Evolutionary conservation across 495 filamentous ascomycete genomes (phyloP), one percentile per base, ranked within the genome.

Genomic region (Collariella sp.): DNA sequence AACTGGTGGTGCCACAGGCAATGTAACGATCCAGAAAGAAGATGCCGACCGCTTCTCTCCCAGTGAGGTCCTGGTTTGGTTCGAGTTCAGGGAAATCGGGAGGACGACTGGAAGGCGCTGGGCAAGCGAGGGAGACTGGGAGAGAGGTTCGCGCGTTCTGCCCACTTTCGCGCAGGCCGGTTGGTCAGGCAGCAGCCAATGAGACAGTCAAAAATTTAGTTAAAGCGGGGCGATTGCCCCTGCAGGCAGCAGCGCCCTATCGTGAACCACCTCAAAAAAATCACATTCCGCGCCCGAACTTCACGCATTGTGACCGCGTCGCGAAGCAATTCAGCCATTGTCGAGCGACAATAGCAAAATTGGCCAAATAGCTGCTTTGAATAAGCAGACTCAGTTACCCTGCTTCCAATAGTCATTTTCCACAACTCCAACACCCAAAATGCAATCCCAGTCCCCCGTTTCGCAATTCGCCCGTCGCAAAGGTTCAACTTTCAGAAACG

Each of bases 211-310:
- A 1, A 6, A 24, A 11, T 20, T 1, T 0, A 7, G 2, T 16
- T 26, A 56, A 39, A 56, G 46, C 20, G 52, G 35, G 48, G 10
- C 35, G 1, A n/a, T 24, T 9, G 9, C 51, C 45, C 51, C 55
- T 53, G 59, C 59, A 68, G 65, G 65, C 65, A 68, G 49, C 65
- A 66, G 56, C 55, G 15, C 57, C 55, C 48, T 46, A 44, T 61
- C 54, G 57, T 55, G 59, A 66, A 67, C 57, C 63, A 68, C 61
- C 54, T 62, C 64, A 59, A 54, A 59, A 67, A 65, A 65, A 56
- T 47, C 46, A 46, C 53, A 41, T 12, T 59, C 40, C 29, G 22
- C 18, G 23, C 24, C 18, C 34, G 24, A 43, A 42, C 18, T 39
- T 34, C 36, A 23, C 19, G 16, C 49, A 42, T 20, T 16, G 48